Conservation (phyloP, 2,329 filamentous ascomycete genomes). For the Aspergillus ibericus region DNA sequence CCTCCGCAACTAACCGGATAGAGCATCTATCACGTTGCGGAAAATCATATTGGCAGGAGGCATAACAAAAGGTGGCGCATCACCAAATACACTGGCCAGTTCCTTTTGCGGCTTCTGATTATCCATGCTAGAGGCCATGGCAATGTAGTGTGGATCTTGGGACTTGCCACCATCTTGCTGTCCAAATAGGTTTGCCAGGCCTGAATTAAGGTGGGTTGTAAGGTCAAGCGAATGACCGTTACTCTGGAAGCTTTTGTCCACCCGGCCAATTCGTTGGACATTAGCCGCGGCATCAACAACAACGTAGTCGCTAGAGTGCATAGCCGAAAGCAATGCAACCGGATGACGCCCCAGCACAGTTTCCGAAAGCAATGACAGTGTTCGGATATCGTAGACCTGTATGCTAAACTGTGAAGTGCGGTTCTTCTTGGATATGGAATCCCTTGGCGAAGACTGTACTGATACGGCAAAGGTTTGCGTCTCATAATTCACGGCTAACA, state of each 20-base stretch:
- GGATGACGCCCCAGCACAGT: conserved; percentile 58
- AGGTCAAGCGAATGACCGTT: conserved; percentile 23
- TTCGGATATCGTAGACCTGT: conserved; percentile 65
- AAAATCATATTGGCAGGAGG: conserved; percentile 41
- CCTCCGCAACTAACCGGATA: conserved; percentile 14
- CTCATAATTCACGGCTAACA: conserved; percentile 67
- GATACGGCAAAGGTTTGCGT: conserved; percentile 68
- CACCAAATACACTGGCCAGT: conserved; percentile 39
- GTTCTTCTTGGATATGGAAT: conserved; percentile 46
- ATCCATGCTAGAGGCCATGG: background rate
- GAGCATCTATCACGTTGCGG: conserved; percentile 37
- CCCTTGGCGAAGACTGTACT: conserved; percentile 34
- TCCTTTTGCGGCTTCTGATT: conserved; percentile 22
- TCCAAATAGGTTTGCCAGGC: conserved; percentile 38
- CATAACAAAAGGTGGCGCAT: conserved; percentile 40
- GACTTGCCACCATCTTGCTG: conserved; percentile 3
- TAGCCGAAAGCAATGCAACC: conserved; percentile 65
- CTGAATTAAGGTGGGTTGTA: conserved; percentile 28
- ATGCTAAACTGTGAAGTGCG: conserved; percentile 49
- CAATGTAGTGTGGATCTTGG: background rate
- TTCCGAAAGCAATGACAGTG: conserved; percentile 60
- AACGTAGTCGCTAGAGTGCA: conserved; percentile 69
- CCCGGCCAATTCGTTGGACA: conserved; percentile 53
- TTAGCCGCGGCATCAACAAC: conserved; percentile 74
- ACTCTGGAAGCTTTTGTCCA: conserved; percentile 25